Evolutionary conservation across 2,329 filamentous ascomycete species (phyloP), one percentile per base, ranked within the genome.

Genomic region (Penicillium freii): DNA sequence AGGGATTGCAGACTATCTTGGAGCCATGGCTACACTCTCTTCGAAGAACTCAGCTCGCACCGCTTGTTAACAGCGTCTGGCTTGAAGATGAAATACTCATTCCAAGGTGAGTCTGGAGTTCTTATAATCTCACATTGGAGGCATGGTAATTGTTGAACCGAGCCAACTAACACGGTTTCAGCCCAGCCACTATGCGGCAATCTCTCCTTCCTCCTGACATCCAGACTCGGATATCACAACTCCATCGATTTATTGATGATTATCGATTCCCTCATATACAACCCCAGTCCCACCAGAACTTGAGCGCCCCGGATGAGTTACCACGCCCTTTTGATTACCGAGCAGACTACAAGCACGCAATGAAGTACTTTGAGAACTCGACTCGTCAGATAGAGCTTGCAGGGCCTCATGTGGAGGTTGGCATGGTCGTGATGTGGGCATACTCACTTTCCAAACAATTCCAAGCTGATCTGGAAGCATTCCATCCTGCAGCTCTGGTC

Each of bases 1-100:
- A 58, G n/a, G 63, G 63, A 3, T 43, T 66, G 23, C 58, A 64
- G 46, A 61, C 44, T 13, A 54, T 66, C 6, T 60, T 66, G 63
- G 49, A 56, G 39, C 62, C 63, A 4, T 64, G 62, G 34, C 3
- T 64, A 8, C 56, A 25, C 11, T 62, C 52, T 19, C 39, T 66
- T 6, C 21, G 40, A 9, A 62, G 47, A 19, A 62, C 60, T 0
- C 57, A 62, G 31, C 50, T 64, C 15, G 62, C 62, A 6, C 60
- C 63, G 6, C 21, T 66, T 33, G 62, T 58, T 2, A 60, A 63
- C 42, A 51, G 54, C 4, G 33, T 66, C 17, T 62, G 48, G 50
- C 13, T 63, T 29, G 58, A 62, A 17, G 40, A 49, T 47, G 58
- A 62, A 21, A 57, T 54, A 39, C 33, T 57, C 8, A 57, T 63